Base-by-base conservation (phyloP, 805 yeast genomes). In the Cyberlindnera samutprakarnensis region DNA sequence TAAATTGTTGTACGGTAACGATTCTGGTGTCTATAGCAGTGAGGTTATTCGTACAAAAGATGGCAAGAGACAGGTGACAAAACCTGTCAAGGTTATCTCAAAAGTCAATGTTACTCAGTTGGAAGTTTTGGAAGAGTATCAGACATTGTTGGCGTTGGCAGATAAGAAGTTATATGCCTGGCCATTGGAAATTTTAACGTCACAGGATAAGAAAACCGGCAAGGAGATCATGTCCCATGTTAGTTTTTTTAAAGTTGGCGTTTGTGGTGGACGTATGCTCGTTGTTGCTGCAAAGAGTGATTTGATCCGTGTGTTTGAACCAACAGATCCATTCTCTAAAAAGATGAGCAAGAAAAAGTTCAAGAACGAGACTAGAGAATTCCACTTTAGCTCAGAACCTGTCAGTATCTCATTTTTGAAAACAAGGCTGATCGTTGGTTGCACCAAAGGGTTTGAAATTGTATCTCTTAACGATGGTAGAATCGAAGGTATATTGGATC, bases 401-500 rank as follows among this genome's bases (percentile, higher is more conserved):
- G 82, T 90, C 21, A 81, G 94, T 7, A 79, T 92, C 13, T 87
- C 95, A 17, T 90, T 90, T 51, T 65, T 92, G 57, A 85, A 87
- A 53, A 78, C 88, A 4, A 83, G 81, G 49, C 62, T 92, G 41
- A 90, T 96, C 64, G 82, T 92, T 42, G 98, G 98, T 17, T 92
- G 98, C 50, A 79, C 95, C 18, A 85, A 81, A 54, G 98, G 98
- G 0, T 92, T 92, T 63, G 97, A 92, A 61, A 86, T 92, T 49
- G 87, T 92, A 23, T 81, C 94, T 13, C 65, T 88, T 26, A 83
- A 81, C 38, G 84, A 81, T 32, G 80, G 84, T 37, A 83, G 78
- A 38, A 86, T 83, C 57, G 96, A 92, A 58, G 77, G 92, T 8
- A 70, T 92, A 31, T 65, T 92, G 47, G 97, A 92, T 60, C 96